These are phyloP conservation scores for Lathyrus sativus DNA, from an alignment of 306 rosid genomes.

Conservation along the genomic window DNA sequence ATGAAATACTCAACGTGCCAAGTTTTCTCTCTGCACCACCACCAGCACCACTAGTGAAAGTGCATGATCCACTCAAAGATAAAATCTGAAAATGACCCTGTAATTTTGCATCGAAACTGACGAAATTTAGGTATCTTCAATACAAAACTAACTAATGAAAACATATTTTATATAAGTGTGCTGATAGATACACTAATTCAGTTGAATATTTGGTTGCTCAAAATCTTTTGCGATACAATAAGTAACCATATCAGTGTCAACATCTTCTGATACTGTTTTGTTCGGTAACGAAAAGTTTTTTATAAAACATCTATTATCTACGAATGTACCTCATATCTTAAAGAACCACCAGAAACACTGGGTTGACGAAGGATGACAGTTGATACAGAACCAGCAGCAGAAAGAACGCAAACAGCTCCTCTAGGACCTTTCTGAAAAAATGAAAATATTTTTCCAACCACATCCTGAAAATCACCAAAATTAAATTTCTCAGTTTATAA, in stretches of 20 bases:
- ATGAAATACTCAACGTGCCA: constrained; percentile 36
- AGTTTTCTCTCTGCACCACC: constrained; percentile 3
- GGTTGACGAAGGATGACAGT: constrained; percentile 37
- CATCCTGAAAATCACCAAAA: constrained; percentile 54
- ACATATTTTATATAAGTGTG: no score
- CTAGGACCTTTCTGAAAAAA: constrained; percentile 25
- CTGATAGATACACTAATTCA: no score
- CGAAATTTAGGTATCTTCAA: no score
- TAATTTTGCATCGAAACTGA: neutral
- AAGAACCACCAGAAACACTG: neutral
- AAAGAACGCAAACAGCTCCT: constrained; percentile 46
- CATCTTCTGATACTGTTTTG: neutral
- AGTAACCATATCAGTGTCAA: neutral
- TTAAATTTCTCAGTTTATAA: neutral
- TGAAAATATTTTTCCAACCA: constrained; percentile 28
- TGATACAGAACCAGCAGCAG: constrained; percentile 56
- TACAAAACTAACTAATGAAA: no score
- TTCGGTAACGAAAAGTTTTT: no score
- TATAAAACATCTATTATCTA: no score
- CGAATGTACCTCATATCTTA: constrained; percentile 53
- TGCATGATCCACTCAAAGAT: constrained; percentile 47
- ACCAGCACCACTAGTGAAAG: neutral
- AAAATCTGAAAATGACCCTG: constrained; percentile 68
- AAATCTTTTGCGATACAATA: no score
- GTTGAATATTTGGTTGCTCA: no score